phyloP scores from a whole-genome alignment of 768 basidiomycete genomes.

The Kwoniella mangroviensis region DNA sequence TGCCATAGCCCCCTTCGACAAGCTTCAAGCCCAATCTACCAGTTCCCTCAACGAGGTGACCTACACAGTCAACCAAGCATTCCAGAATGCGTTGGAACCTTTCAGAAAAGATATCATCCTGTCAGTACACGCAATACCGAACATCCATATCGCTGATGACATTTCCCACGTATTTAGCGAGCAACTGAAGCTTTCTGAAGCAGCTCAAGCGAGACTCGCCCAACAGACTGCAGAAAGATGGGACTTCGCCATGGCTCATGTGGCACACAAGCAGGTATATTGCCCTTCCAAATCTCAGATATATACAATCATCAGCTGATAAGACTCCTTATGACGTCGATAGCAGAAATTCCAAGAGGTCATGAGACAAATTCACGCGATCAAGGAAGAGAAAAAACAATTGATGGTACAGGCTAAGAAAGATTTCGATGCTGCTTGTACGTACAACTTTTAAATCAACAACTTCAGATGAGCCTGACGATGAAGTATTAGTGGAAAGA shows the following conservation, averaged over 20 bases:
- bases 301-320: not conserved
- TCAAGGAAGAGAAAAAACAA: constrained; percentile 5
- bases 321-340: not conserved
- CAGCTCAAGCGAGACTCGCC: too few relatives aligned
- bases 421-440: constrained; percentile 13
- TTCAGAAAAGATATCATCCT: not conserved
- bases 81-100: constrained; percentile 1
- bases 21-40: not conserved
- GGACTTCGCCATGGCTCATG: too few relatives aligned
- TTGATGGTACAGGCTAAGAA: constrained; percentile 1
- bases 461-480: not conserved
- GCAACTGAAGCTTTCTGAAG: too few relatives aligned
- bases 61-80: not conserved
- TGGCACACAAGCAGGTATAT: too few relatives aligned
- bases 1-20: constrained; percentile 7
- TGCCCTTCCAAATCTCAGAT: not conserved
- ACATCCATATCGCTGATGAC: too few relatives aligned
- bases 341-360: constrained; percentile 14
- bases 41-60: not conserved
- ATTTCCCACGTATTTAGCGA: too few relatives aligned
- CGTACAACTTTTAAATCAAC: not conserved
- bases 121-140: not conserved
- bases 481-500: constrained; percentile 3
- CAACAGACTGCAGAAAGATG: too few relatives aligned
- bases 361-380: constrained; percentile 11